A percentile compares a stretch with the other conserved stretches of the same genome.
These are phyloP conservation scores for Rubus idaeus DNA, from an alignment of 306 rosid species.

Conservation along the genomic window DNA sequence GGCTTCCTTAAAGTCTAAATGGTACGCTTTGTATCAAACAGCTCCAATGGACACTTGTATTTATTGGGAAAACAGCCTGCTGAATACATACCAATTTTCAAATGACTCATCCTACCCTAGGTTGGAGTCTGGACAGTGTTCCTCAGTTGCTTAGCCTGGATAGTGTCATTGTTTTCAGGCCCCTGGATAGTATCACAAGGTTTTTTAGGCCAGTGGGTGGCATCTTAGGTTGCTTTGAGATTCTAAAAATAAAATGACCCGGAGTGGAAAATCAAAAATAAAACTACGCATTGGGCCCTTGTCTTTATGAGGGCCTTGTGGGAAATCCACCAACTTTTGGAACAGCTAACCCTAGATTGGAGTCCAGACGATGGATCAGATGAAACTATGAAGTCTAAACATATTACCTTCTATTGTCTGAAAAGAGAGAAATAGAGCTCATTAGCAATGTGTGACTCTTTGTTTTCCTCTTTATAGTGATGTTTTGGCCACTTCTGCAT, in stretches of 20 bases:
- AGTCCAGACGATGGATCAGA: background rate
- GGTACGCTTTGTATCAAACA: background rate
- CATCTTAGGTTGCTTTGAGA: background rate
- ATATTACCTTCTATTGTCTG: background rate
- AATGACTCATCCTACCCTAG: background rate
- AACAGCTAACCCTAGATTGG: background rate
- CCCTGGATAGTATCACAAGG: background rate
- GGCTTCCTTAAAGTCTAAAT: background rate
- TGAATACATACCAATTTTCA: background rate
- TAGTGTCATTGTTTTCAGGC: background rate
- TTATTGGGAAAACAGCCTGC: background rate
- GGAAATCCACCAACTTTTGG: background rate
- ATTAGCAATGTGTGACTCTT: background rate
- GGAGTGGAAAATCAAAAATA: background rate
- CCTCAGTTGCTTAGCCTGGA: background rate
- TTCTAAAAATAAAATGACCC: background rate
- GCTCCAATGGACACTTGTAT: background rate
- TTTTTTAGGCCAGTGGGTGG: background rate
- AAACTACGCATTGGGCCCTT: background rate
- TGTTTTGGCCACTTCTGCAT: background rate
- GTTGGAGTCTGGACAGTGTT: too few species aligned
- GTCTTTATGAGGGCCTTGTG: background rate
- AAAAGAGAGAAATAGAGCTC: background rate
- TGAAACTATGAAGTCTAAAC: background rate
- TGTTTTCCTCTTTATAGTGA: background rate